Base-by-base conservation (phyloP, 1,284 basidiomycete species). In the Paramarasmius palmivorus region DNA sequence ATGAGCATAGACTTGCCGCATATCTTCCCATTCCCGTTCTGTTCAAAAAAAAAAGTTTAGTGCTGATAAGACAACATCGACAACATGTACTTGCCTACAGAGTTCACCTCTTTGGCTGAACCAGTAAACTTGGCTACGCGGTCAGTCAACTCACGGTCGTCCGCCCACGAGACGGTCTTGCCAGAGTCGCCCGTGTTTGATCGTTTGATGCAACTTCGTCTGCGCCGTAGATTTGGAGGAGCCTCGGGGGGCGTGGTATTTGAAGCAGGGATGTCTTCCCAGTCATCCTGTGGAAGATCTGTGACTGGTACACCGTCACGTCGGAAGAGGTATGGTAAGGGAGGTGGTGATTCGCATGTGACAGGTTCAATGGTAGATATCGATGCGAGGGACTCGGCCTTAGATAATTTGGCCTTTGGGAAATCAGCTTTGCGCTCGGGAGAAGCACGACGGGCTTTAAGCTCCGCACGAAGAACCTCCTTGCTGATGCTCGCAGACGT, bases 101-200 rank as follows among this genome's bases (percentile, higher is more conserved):
- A 71, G 52, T 85, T 81, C 1, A 78, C 77, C 58, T 82, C 77
- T 52, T 74, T 76, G 22, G 78, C 74, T 17, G 76, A 76, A 55
- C 76, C 72, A 19, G 79, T 73, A 62, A 83, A 85, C 60, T 78
- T 78, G 25, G 74, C 72, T 57, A 85, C 72, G 59, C 83, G 82
- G 9, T 76, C 75, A 35, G 77, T 72, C 70, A 81, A 76, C 53
- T 83, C 83, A 17, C 73, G 74, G 53, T 83, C 78, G 70, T 86
- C 86, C 29, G 86, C 86, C 86, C 86, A 88, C 34, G 86, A 84
- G 7, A 88, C 86, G 7, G 81, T 79, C 70, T 88, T 88, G n/a
- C 71, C 68, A 32, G 82, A 71, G 57, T 84, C 81, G 35, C 73
- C 76, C 47, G 77, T 70, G 58, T 82, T 86, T 50, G 77, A 63